Base-by-base conservation (phyloP, 2,329 filamentous ascomycete species). In the Talaromyces sp. region DNA sequence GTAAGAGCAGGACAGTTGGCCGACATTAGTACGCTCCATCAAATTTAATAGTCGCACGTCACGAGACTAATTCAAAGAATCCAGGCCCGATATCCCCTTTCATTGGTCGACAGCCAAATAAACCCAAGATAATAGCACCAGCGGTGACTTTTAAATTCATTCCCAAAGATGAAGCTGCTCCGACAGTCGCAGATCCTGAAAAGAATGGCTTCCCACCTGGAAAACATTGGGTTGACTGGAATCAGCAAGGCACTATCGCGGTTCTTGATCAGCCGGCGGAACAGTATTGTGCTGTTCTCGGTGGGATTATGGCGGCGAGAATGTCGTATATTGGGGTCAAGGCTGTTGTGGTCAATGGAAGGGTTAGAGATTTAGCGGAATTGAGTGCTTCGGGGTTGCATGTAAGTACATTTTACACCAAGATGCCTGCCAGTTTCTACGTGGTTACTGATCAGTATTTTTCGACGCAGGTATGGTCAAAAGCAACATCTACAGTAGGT, bases 301-400 rank as follows among this genome's bases (percentile, higher is more conserved):
- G 90, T n/a, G 90, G 90, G 19, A 91, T 93, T 68, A 90, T 92
- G 85, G 90, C 89, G 5, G 80, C 85, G 35, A 82, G 90, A 22
- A 90, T 92, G 84, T 86, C 87, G 70, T 74, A 83, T 15, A 81
- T 88, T 11, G 85, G 85, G 15, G 85, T 85, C 19, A 80, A 81
- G 69, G 89, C 83, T 2, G 83, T 89, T 11, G 78, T 92, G n/a
- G 87, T 91, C 8, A 84, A 87, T 69, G 90, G 90, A 0, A 80
- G 90, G 45, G 85, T 89, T 6, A 82, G 90, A 67, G 90, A 93
- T 78, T 71, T 92, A 19, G 79, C 77, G 17, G 87, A 90, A 71
- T 74, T 91, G 66, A 80, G 78, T 63, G 81, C 75, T 17, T 84
- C 84, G 11, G 81, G 79, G 39, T 71, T 43, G 41, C 68, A 68